Evolutionary conservation across 169 alveolate species (phyloP).

Genomic region (Hammondia hammondi): DNA sequence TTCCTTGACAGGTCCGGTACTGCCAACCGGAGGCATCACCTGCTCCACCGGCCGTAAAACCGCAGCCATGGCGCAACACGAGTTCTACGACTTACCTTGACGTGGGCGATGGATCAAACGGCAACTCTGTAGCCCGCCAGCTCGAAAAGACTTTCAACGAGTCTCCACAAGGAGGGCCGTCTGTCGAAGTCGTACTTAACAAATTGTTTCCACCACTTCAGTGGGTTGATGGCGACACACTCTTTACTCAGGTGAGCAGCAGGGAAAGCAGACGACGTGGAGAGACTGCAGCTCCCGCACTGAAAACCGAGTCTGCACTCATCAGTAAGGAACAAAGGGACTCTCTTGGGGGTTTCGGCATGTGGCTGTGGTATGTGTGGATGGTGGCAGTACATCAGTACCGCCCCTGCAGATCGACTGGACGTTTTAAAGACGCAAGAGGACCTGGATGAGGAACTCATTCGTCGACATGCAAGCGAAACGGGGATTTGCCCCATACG

Average conservation of each 20-base stretch:
- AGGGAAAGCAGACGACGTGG: background rate
- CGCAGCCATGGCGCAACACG: constrained; percentile 6
- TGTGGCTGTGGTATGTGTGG: background rate
- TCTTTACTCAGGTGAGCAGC: constrained; percentile 55
- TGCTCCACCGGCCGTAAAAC: background rate
- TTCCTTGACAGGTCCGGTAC: constrained; percentile 30
- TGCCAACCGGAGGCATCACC: constrained; percentile 27
- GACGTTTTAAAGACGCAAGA: constrained; percentile 68
- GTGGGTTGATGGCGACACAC: constrained; percentile 57
- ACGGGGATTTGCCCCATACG: constrained; percentile 68
- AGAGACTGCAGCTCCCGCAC: background rate
- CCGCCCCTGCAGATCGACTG: constrained; percentile 67
- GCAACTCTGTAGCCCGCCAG: background rate
- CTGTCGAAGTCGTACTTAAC: constrained; percentile 58
- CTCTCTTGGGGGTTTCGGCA: background rate
- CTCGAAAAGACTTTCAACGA: background rate
- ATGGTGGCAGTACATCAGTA: constrained; percentile 47
- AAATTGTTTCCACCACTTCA: constrained; percentile 58
- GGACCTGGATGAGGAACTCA: constrained; percentile 57
- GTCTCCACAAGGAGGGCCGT: constrained; percentile 7
- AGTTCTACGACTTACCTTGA: constrained; percentile 15
- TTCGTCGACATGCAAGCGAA: constrained; percentile 64
- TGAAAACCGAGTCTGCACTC: too few species aligned
- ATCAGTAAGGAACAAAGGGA: too few species aligned
- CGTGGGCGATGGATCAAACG: background rate